Base-by-base conservation (phyloP, 148 eudicot genomes). In the Hydrangea macrophylla region DNA sequence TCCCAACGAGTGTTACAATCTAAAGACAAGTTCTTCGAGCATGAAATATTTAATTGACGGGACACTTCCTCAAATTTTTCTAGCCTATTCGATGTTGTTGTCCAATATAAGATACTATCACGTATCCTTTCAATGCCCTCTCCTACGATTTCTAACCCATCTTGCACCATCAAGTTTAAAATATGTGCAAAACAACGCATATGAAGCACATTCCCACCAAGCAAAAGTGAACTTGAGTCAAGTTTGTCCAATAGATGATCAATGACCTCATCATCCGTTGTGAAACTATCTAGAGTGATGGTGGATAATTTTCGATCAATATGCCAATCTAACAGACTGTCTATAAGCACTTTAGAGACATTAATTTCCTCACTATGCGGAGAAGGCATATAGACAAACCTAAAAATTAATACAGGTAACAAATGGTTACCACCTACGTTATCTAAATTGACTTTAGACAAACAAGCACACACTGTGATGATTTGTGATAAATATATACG, bases 81-180 rank as follows among this genome's bases (percentile, higher is more conserved):
- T 10, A 62, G 59, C 60, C 74, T 70, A 69, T 75, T 27, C 1
- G 70, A 60, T 9, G 69, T 48, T 8, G 51, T 54, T 26, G 60
- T 25, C 81, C 81, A 77, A 63, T 50, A 73, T 10, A 35, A 0
- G 7, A 77, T 69, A 64, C 58, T 68, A 24, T 74, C 51, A 36
- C 58, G 60, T 3, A 78, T 30, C 20, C 36, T 78, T 17, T 78
- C 64, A 64, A 70, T 69, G 22, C 57, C 75, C 15, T 37, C 44
- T 23, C 55, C n/a, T 23, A 73, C 44, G 25, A 64, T 31, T 8
- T 72, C 59, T 60, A 78, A 51, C 2, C 77, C 76, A 62, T 78
- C 81, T 63, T 72, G 37, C 18, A 62, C 69, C 56, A 77, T 60
- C 26, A 77, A 57, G 31, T 67, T 66, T 24, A 75, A 0, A 54